Evolutionary conservation across 306 rosid species (phyloP), one percentile per base, ranked within the genome.

Genomic region (Dryas drummondii): DNA sequence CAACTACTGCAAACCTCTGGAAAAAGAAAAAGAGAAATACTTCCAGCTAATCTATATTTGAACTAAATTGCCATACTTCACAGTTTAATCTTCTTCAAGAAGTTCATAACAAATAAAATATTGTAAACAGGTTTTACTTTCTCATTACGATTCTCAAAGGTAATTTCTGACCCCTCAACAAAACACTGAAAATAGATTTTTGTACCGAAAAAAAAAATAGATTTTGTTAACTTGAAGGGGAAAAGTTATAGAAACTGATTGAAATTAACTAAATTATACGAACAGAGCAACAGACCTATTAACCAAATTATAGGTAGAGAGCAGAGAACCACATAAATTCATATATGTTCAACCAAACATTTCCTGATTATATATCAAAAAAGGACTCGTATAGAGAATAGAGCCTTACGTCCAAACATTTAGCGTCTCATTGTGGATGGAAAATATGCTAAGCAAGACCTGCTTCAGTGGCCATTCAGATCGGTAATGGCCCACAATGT

Each of bases 331-430:
- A 45, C 5, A 27, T 13, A 75, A 13, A 10, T 48, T 27, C 40
- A 51, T 10, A 9, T 48, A 60, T 58, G 68, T 48, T 37, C 59
- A 66, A 76, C 47, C 68, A 57, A 4, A 56, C 67, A 57, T 5
- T 49, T 46, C 32, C 45, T 14, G 13, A 2, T 42, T 41, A 49
- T 5, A 16, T 49, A 53, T 16, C 8, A 51, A 65, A 64, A 50
- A 5, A 44, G 37, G 44, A 75, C 41, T 14, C 57, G 59, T 10
- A 7, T 3, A 69, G 5, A 54, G 49, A 48, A 80, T 40, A 50
- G 32, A 76, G 51, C 22, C 96, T 88, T 88, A 94, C 97, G 99
- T 92, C 99, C 99, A 94, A 84, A 94, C 97, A 26, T 94, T 94
- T 37, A 94, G 93, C 10, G 99, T 94, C 86, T 94, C 99, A 49